Conservation (phyloP, 2,329 filamentous ascomycete species). For the Colletotrichum viniferum region DNA sequence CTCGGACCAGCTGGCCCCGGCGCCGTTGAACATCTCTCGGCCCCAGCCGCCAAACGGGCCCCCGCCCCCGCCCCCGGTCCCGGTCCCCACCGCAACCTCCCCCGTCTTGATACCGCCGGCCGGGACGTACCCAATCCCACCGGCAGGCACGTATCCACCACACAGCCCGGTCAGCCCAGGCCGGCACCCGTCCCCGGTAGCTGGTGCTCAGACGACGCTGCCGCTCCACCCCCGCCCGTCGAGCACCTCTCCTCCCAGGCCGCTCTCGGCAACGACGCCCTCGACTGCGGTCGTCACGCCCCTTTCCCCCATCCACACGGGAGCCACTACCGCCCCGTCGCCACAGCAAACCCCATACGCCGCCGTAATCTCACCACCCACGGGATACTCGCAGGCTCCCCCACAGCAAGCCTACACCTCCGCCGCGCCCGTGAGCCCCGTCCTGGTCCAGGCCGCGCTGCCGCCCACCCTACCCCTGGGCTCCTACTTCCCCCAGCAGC, state of each 20-base stretch:
- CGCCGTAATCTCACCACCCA: background rate
- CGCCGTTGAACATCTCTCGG: background rate
- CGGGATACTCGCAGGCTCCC: background rate
- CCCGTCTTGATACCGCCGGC: background rate
- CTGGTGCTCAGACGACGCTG: background rate
- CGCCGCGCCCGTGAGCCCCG: background rate
- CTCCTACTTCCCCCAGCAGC: slow-evolving; percentile 17
- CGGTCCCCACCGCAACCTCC: background rate
- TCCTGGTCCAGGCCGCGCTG: background rate
- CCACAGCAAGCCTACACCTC: background rate
- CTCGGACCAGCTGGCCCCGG: background rate
- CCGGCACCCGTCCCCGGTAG: background rate
- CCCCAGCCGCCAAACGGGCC: background rate
- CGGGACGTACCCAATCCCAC: background rate
- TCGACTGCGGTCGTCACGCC: background rate
- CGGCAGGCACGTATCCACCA: background rate
- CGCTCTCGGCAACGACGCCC: background rate
- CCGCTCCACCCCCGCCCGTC: background rate
- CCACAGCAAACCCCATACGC: background rate
- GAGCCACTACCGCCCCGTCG: background rate
- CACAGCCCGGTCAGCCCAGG: background rate
- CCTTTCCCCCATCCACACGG: background rate
- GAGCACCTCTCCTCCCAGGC: background rate
- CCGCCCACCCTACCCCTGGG: background rate
- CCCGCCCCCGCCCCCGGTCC: background rate